phyloP scores from a whole-genome alignment of 2,329 filamentous ascomycete species.

The Cladophialophora bantiana region DNA sequence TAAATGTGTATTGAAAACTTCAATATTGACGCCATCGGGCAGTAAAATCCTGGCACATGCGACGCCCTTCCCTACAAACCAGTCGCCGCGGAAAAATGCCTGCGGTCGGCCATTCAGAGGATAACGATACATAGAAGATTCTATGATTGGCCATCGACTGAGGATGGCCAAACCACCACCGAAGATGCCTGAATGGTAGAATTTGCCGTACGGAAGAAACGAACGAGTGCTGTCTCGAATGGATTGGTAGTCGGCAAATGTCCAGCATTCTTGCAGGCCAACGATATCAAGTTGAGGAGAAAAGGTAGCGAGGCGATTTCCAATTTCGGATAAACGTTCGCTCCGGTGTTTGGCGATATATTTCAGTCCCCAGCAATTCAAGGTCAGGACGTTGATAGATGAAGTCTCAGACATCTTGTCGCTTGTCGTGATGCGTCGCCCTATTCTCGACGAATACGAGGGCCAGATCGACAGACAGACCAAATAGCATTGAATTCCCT shows the following conservation, averaged over 20 bases:
- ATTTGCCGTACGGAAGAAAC: conserved; percentile 87
- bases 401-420: conserved; percentile 3
- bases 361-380: conserved; percentile 98
- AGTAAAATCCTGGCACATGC: conserved; percentile 74
- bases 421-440: not conserved
- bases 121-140: conserved; percentile 85
- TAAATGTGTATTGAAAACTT: conserved; percentile 92
- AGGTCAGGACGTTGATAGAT: conserved; percentile 75
- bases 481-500: not conserved
- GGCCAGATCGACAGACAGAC: not conserved
- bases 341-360: conserved; percentile 79
- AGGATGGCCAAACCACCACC: conserved; percentile 88
- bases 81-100: conserved; percentile 89
- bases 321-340: conserved; percentile 83
- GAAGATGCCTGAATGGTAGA: conserved; percentile 88
- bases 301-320: conserved; percentile 73
- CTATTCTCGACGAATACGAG: conserved; percentile 2
- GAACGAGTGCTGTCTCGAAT: conserved; percentile 76
- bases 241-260: conserved; percentile 78
- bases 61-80: conserved; percentile 95
- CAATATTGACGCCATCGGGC: conserved; percentile 60
- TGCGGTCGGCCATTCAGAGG: conserved; percentile 92
- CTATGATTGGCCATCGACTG: conserved; percentile 89
- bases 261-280: conserved; percentile 95
- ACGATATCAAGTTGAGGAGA: conserved; percentile 80